phyloP scores from a whole-genome alignment of 768 basidiomycete species.

The Suillus variegatus region DNA sequence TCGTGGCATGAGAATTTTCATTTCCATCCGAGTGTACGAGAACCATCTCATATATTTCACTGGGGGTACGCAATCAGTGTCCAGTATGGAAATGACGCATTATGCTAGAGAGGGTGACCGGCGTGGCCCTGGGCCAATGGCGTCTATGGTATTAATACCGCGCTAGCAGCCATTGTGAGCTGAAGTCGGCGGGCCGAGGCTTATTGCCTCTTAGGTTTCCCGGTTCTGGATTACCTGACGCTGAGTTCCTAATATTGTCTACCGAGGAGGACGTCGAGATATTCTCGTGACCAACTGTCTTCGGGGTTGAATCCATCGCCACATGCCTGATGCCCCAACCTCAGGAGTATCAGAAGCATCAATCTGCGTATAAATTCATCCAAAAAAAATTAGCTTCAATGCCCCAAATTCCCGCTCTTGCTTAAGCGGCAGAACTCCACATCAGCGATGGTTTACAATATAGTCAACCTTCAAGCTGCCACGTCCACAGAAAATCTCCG shows the following conservation, averaged over 20 bases:
- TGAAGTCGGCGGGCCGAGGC: conserved; percentile 23
- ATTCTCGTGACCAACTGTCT: conserved; percentile 17
- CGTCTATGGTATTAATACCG: conserved; percentile 14
- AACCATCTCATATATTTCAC: not conserved
- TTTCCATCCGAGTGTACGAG: not conserved
- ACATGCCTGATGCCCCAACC: conserved; percentile 15
- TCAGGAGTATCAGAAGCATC: conserved; percentile 14
- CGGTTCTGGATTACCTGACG: conserved; percentile 20
- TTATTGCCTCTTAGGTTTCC: conserved; percentile 21
- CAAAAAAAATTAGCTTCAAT: conserved; percentile 1
- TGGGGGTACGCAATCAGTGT: not conserved
- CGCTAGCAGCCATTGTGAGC: conserved; percentile 15
- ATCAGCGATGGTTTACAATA: conserved; percentile 28
- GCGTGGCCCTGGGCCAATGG: conserved; percentile 13
- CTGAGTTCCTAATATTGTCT: conserved; percentile 24
- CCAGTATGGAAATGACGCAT: not conserved
- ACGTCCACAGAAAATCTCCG: conserved; percentile 48
- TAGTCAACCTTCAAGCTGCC: conserved; percentile 47
- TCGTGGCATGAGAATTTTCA: conserved; percentile 26
- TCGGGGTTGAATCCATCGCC: conserved; percentile 13
- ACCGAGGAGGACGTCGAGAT: conserved; percentile 18
- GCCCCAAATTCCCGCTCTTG: not conserved
- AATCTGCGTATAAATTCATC: conserved; percentile 10
- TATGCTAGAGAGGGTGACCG: not conserved
- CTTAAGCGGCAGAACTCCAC: not conserved